Percentiles rank a stretch among this genome's conserved stretches.
phyloP scores from a whole-genome alignment of 2,329 filamentous ascomycete species.

The Pyricularia pennisetigena region DNA sequence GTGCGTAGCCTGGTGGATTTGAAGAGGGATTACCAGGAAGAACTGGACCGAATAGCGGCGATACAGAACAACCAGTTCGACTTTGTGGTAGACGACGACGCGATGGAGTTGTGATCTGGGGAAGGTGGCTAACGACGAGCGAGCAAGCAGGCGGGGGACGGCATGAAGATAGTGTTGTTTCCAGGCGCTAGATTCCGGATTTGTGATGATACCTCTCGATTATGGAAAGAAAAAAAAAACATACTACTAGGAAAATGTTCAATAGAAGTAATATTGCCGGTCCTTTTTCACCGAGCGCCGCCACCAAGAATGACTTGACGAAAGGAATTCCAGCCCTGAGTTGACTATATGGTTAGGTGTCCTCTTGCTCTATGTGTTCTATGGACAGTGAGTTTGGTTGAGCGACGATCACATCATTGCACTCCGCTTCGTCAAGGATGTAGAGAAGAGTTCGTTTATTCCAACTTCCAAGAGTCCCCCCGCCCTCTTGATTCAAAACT shows the following conservation, averaged over 20 bases:
- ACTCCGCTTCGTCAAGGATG: not conserved
- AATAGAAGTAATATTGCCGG: not conserved
- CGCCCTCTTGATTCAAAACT: not conserved
- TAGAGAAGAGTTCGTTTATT: not conserved
- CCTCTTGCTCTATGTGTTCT: not conserved
- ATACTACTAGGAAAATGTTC: not conserved
- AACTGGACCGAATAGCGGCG: constrained; percentile 79
- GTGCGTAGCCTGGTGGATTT: constrained; percentile 81
- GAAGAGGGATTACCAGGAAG: constrained; percentile 78
- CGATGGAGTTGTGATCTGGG: constrained; percentile 31
- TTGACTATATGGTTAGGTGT: not conserved
- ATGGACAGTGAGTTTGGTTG: not conserved
- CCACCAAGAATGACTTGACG: not conserved
- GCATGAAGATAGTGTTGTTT: not conserved
- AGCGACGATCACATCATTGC: not conserved
- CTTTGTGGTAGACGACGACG: constrained; percentile 46
- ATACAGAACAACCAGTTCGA: constrained; percentile 87
- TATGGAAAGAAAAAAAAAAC: not conserved
- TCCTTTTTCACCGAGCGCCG: not conserved
- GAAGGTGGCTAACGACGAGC: not conserved
- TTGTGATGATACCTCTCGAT: constrained; percentile 1
- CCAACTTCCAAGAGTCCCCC: not conserved
- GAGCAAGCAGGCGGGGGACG: not conserved
- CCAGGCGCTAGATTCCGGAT: not conserved
- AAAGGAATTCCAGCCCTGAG: not conserved